phyloP scores from a whole-genome alignment of 2,329 filamentous ascomycete genomes.

The Colletotrichum siamense region DNA sequence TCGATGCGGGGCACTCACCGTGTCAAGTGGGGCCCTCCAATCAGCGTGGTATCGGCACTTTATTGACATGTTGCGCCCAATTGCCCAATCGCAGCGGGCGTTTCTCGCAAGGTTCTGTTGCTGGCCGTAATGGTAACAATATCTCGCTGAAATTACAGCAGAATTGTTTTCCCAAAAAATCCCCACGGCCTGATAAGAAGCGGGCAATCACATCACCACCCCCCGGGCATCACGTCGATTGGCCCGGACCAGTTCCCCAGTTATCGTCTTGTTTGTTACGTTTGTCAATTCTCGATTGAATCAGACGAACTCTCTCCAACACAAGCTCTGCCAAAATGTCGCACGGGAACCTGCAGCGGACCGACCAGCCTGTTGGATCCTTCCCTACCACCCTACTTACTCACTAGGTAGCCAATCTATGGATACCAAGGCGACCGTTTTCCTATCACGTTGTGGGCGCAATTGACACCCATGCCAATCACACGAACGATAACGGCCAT shows the following conservation, averaged over 20 bases:
- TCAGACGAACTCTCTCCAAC: not conserved
- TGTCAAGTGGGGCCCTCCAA: not conserved
- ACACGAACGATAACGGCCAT: not conserved
- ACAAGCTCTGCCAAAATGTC: not conserved
- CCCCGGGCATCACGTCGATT: not conserved
- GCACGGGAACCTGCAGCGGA: not conserved
- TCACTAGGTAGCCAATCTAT: not conserved
- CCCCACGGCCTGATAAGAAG: not conserved
- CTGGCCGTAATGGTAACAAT: not conserved
- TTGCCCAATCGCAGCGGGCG: not conserved
- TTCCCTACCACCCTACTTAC: not conserved
- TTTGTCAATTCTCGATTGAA: not conserved
- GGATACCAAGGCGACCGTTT: not conserved
- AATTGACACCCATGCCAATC: not conserved
- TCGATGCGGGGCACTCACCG: not conserved
- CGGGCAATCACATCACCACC: not conserved
- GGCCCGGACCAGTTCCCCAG: not conserved
- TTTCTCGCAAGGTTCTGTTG: not conserved
- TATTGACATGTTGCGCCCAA: not conserved
- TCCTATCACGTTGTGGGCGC: not conserved
- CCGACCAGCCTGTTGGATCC: not conserved
- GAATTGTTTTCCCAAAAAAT: not conserved
- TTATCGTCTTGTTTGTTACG: not conserved
- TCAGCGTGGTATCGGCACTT: conserved; percentile 1
- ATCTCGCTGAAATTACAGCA: not conserved